A percentile compares a stretch with the other conserved stretches of the same genome.
phyloP scores from a whole-genome alignment of 192 early-diverging fungal genomes.

The Coemansia sp. region DNA sequence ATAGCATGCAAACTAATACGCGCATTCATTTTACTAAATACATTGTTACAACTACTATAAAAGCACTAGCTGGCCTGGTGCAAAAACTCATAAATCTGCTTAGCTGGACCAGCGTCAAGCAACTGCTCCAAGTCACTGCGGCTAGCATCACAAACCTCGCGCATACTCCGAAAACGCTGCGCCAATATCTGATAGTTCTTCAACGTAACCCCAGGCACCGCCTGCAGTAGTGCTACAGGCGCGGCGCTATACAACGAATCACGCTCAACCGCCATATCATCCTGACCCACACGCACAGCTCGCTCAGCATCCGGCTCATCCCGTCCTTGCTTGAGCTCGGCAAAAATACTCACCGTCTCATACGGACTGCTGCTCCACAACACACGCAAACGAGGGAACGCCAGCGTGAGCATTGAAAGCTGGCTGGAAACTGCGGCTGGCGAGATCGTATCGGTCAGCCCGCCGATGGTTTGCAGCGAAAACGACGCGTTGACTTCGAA shows the following conservation, averaged over 20 bases:
- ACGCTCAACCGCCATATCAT: conserved; percentile 57
- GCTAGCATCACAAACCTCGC: conserved; percentile 60
- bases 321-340: conserved; percentile 80
- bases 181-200: conserved; percentile 80
- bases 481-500: conserved; percentile 87
- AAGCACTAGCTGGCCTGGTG: conserved; percentile 16
- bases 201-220: conserved; percentile 81
- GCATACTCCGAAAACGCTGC: conserved; percentile 62
- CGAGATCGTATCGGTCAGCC: conserved; percentile 56
- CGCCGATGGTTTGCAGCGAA: conserved; percentile 61
- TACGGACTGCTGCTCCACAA: conserved; percentile 87
- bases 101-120: conserved; percentile 65
- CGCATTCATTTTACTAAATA: neutral
- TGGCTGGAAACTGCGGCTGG: conserved; percentile 69
- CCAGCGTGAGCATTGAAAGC: conserved; percentile 70
- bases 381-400: conserved; percentile 81
- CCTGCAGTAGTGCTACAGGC: conserved; percentile 77
- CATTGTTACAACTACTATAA: neutral
- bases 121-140: conserved; percentile 52
- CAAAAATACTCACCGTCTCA: conserved; percentile 86
- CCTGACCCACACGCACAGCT: conserved; percentile 72
- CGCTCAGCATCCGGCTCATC: conserved; percentile 71
- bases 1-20: neutral
- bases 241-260: conserved; percentile 69
- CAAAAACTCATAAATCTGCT: conserved; percentile 68